Conservation (phyloP, 768 basidiomycete genomes). For the Termitomyces sp. region DNA sequence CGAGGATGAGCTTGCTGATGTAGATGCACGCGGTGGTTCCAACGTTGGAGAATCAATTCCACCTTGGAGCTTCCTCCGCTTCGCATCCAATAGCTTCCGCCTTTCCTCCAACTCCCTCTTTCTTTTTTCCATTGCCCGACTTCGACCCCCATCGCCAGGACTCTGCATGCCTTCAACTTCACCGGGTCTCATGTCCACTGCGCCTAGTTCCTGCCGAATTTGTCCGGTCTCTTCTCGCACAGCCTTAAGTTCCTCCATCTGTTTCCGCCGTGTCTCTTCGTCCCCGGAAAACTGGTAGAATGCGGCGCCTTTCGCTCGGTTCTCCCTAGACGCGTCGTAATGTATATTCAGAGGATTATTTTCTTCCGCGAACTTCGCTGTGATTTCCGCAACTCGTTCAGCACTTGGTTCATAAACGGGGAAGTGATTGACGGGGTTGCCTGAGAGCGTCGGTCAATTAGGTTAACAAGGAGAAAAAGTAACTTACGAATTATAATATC, state of each 20-base stretch:
- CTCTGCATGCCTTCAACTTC: conserved; percentile 71
- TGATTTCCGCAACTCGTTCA: conserved; percentile 73
- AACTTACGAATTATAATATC: conserved; percentile 53
- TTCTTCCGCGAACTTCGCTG: conserved; percentile 61
- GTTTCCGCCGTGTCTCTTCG: conserved; percentile 66
- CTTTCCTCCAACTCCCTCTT: conserved; percentile 72
- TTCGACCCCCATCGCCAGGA: conserved; percentile 29
- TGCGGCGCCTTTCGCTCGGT: conserved; percentile 84
- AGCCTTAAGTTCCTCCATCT: conserved; percentile 79
- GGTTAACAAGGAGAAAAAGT: neutral
- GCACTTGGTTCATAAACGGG: conserved; percentile 83
- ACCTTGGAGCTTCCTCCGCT: conserved; percentile 47
- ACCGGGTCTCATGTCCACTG: conserved; percentile 57
- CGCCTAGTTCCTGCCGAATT: conserved; percentile 53
- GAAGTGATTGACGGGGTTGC: conserved; percentile 80
- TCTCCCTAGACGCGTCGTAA: conserved; percentile 80
- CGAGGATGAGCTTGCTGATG: neutral
- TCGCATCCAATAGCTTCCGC: conserved; percentile 55
- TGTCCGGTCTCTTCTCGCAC: conserved; percentile 69
- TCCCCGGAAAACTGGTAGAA: conserved; percentile 91
- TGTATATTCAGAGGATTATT: conserved; percentile 70
- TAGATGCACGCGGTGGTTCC: neutral
- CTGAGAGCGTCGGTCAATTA: conserved; percentile 28
- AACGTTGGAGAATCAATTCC: conserved; percentile 2
- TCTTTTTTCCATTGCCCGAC: conserved; percentile 66